A percentile compares a stretch with the other conserved stretches of the same genome.
These are phyloP conservation scores for Tulasnella sp. DNA, from an alignment of 768 basidiomycete genomes.

Conservation along the genomic window DNA sequence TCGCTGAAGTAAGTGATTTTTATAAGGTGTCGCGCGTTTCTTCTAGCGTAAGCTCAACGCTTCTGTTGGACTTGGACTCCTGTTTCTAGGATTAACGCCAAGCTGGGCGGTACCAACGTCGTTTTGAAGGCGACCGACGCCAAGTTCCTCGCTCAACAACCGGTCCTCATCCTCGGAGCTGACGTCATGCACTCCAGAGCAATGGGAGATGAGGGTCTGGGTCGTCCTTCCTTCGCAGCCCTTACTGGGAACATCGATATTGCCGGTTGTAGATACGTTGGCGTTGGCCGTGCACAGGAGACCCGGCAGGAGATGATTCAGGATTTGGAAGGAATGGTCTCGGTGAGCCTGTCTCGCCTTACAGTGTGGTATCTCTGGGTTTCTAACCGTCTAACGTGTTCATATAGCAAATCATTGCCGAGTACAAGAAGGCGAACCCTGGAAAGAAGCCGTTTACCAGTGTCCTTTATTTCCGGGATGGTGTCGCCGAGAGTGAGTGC, in stretches of 20 bases:
- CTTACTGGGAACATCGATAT: constrained; percentile 81
- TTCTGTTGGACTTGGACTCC: constrained; percentile 8
- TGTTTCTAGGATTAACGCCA: constrained; percentile 63
- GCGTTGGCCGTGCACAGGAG: constrained; percentile 66
- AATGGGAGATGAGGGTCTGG: constrained; percentile 62
- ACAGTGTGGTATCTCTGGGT: no score
- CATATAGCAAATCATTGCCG: constrained; percentile 26
- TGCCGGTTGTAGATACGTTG: constrained; percentile 69
- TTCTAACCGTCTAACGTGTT: no score
- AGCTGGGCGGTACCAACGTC: constrained; percentile 80
- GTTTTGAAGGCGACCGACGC: constrained; percentile 72
- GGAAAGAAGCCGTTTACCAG: constrained; percentile 10
- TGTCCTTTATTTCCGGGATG: constrained; percentile 36
- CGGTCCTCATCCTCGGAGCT: constrained; percentile 75
- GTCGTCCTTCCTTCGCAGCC: constrained; percentile 71
- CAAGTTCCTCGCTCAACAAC: constrained; percentile 59
- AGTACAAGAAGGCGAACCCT: constrained; percentile 29
- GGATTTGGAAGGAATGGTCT: constrained; percentile 22
- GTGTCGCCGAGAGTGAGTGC: constrained; percentile 35
- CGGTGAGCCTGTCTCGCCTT: not conserved
- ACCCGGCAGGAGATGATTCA: constrained; percentile 75
- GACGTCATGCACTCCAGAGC: constrained; percentile 53
- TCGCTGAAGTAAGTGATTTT: constrained; percentile 65
- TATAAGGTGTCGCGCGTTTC: no score
- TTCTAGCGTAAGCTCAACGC: not conserved